Percentiles rank a stretch among this genome's conserved stretches.
phyloP scores from a whole-genome alignment of 2,329 filamentous ascomycete species.

The Neopestalotiopsis sp. region DNA sequence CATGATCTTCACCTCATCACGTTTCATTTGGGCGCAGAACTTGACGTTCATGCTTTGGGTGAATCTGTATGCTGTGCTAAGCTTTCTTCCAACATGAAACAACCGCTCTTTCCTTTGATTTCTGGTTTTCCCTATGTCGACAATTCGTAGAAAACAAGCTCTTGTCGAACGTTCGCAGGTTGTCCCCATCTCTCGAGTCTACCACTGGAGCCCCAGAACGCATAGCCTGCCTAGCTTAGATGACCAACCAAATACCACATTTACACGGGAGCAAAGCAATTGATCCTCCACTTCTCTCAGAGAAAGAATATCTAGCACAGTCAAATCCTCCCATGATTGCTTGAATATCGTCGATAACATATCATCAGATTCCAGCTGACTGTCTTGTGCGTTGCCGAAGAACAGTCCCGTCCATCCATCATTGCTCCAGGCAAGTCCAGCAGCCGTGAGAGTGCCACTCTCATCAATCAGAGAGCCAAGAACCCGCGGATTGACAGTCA shows the following conservation, averaged over 20 bases:
- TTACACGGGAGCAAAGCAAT: slow-evolving; percentile 56
- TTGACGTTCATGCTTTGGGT: too few species aligned
- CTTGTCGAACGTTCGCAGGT: too few species aligned
- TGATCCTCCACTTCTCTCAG: slow-evolving; percentile 57
- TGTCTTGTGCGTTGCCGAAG: slow-evolving; percentile 26
- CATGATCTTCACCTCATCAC: neutral
- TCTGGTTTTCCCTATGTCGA: too few species aligned
- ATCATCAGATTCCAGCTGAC: neutral
- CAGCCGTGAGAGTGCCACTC: slow-evolving; percentile 55
- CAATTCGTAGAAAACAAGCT: too few species aligned
- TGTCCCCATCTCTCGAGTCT: slow-evolving; percentile 22
- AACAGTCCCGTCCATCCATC: slow-evolving; percentile 54
- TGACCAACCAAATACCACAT: slow-evolving; percentile 61
- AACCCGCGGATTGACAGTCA: slow-evolving; percentile 46
- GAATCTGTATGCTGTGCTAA: too few species aligned
- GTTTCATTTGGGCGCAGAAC: too few species aligned
- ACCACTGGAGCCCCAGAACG: slow-evolving; percentile 49
- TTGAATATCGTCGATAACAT: slow-evolving; percentile 47
- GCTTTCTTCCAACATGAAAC: too few species aligned
- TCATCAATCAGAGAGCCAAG: slow-evolving; percentile 55
- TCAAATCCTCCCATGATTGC: slow-evolving; percentile 46
- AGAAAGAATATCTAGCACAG: slow-evolving; percentile 39
- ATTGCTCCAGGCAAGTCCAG: slow-evolving; percentile 59
- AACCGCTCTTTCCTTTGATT: too few species aligned
- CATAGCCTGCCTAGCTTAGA: slow-evolving; percentile 43